phyloP scores from a whole-genome alignment of 2,329 filamentous ascomycete genomes.

The Elsinoe australis region DNA sequence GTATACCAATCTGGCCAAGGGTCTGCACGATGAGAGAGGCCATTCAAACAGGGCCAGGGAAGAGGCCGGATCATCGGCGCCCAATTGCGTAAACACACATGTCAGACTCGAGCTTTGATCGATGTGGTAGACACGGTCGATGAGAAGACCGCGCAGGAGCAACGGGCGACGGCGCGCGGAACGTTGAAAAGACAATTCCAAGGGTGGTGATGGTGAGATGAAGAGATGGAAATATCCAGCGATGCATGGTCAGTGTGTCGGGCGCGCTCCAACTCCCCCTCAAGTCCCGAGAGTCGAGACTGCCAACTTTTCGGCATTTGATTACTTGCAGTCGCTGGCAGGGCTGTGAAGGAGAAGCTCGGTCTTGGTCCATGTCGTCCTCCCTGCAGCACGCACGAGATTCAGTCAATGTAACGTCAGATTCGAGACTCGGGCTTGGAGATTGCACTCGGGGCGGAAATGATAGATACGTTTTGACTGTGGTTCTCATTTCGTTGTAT shows the following conservation, averaged over 20 bases:
- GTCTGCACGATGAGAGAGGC: not conserved
- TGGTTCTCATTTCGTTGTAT: conserved; percentile 9
- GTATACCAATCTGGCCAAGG: conserved; percentile 11
- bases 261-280: not conserved
- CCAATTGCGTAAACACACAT: conserved; percentile 5
- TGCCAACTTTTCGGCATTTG: conserved; percentile 11
- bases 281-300: conserved; percentile 12
- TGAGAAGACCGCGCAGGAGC: not conserved
- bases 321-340: not conserved
- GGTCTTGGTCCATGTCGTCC: too few relatives aligned
- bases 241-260: not conserved
- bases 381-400: too few relatives aligned
- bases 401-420: too few relatives aligned
- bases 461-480: not conserved
- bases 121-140: not conserved
- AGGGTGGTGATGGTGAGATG: not conserved
- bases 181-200: not conserved
- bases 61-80: not conserved
- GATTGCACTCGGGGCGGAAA: too few relatives aligned
- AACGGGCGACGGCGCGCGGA: conserved; percentile 1
- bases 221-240: not conserved
- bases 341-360: not conserved
- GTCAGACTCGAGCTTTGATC: too few relatives aligned
- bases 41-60: not conserved
- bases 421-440: too few relatives aligned